Conservation (phyloP, 2,329 filamentous ascomycete species). For the Macrophomina pseudophaseolina region DNA sequence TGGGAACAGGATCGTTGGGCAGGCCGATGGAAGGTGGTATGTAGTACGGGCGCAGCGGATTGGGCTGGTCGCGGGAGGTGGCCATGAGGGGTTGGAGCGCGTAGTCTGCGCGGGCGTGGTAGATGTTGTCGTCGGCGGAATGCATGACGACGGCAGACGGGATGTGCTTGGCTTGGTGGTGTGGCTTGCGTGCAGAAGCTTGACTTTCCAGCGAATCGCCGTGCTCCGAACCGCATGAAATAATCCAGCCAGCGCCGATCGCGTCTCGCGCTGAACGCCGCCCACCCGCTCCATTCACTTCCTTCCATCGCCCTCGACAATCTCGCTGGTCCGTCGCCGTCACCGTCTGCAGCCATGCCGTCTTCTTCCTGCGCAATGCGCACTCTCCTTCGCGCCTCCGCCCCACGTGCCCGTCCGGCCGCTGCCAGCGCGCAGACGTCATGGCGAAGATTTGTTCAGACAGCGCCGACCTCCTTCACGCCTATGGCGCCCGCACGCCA, state of each 20-base stretch:
- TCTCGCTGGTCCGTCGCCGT: background rate
- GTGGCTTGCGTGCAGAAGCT: constrained; percentile 22
- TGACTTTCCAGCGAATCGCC: constrained; percentile 25
- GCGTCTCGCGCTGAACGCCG: constrained; percentile 9
- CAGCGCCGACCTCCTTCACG: constrained; percentile 7
- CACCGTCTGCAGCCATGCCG: constrained; percentile 9
- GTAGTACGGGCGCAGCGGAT: constrained; percentile 74
- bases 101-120: constrained; percentile 2
- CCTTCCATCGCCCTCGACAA: constrained; percentile 24
- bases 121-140: constrained; percentile 11
- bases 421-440: constrained; percentile 6
- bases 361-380: constrained; percentile 15
- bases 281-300: background rate
- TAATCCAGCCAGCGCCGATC: constrained; percentile 20
- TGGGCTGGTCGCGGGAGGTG: constrained; percentile 55
- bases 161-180: constrained; percentile 10
- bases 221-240: constrained; percentile 22
- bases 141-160: constrained; percentile 13
- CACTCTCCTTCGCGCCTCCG: constrained; percentile 1
- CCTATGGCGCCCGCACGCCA: background rate
- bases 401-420: constrained; percentile 7
- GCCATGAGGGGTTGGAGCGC: constrained; percentile 40
- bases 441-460: constrained; percentile 19
- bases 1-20: constrained; percentile 51
- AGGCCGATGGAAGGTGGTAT: constrained; percentile 71